These are phyloP conservation scores for Starmerella sp. DNA, from an alignment of 805 yeast genomes.

Conservation along the genomic window DNA sequence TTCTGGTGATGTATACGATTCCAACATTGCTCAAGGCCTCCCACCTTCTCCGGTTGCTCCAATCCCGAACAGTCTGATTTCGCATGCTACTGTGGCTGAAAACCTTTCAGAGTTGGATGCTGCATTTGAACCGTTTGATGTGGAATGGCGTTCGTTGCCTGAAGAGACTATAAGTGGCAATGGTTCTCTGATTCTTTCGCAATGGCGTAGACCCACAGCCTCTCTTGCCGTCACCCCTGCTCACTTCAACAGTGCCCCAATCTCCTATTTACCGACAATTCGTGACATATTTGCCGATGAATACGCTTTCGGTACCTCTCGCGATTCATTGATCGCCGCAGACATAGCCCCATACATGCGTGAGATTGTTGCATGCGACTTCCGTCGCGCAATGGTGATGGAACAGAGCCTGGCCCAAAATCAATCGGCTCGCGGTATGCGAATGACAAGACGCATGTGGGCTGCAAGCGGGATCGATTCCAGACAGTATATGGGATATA, in stretches of 20 bases:
- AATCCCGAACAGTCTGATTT: not conserved
- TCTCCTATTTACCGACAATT: constrained; percentile 11
- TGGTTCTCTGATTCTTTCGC: not conserved
- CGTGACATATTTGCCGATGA: constrained; percentile 1
- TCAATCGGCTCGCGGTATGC: constrained; percentile 4
- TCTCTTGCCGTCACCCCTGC: not conserved
- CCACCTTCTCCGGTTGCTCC: not conserved
- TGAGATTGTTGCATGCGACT: constrained; percentile 25
- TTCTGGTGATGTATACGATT: not conserved
- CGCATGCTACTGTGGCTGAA: constrained; percentile 6
- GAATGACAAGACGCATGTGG: constrained; percentile 12
- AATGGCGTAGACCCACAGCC: constrained; percentile 8
- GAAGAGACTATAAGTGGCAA: constrained; percentile 13
- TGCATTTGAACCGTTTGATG: not conserved
- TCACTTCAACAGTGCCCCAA: not conserved
- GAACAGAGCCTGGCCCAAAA: constrained; percentile 1
- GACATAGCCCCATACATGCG: constrained; percentile 25
- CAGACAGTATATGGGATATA: constrained; percentile 11
- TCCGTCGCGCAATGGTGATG: constrained; percentile 4
- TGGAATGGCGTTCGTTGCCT: not conserved
- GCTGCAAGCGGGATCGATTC: constrained; percentile 14
- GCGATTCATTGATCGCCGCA: not conserved
- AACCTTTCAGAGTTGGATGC: not conserved
- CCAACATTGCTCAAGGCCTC: not conserved
- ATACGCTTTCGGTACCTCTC: constrained; percentile 6